Base-by-base conservation (phyloP, 176 grass and related monocot species). In the Ampelocalamus luodianensis region DNA sequence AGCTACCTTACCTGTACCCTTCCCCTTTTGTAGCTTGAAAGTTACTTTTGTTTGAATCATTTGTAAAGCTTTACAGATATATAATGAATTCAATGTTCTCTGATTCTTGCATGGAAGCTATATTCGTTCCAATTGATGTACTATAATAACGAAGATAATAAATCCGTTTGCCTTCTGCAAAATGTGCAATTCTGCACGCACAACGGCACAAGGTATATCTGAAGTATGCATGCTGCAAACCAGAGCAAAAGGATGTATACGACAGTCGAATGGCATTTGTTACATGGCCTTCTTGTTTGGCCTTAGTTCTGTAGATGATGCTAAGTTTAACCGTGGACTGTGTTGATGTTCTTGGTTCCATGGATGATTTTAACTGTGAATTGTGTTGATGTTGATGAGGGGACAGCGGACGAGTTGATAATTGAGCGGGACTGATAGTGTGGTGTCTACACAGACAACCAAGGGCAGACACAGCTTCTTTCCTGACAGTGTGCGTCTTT, bases 1-100 rank as follows among this genome's bases (percentile, higher is more conserved):
- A 53, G 37, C 32, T 46, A 51, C 55, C 34, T 72, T 77, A 58
- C 22, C 37, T 86, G 36, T 72, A 82, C 34, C 34, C 26, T 40
- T 48, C 37, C 49, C 20, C 59, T 76, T 76, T 38, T 81, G 53
- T 84, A 84, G 46, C n/a, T 54, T 22, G 18, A 34, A 86, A 73
- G 59, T 73, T 90, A 14, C 24, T 17, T 71, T 15, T 10, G 17
- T 50, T 26, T 45, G 48, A 68, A 73, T 78, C 43, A 78, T 67
- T 38, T 86, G 88, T 90, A 79, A 82, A 90, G 66, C 66, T 20
- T 48, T 54, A 13, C 58, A 83, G 10, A 45, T 61, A 60, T 86
- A 60, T 82, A 77, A 73, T 6, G 67, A 72, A 55, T 49, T 34
- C 58, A 36, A 1, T 60, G 26, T 65, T 86, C 82, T 82, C 1